Evolutionary conservation across 345 rosid species (phyloP).

Genomic region (Boechera stricta): DNA sequence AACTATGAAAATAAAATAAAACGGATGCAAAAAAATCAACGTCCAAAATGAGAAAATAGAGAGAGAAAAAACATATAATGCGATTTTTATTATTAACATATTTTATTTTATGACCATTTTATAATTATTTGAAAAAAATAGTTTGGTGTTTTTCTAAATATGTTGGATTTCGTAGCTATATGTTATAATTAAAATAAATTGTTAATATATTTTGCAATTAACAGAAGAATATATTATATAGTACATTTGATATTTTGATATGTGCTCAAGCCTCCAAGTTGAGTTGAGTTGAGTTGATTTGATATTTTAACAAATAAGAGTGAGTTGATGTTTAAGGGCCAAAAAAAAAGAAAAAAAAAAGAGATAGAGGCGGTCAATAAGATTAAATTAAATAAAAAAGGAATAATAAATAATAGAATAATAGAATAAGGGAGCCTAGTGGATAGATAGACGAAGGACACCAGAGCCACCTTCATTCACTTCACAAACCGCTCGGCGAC

Average conservation of each 20-base stretch:
- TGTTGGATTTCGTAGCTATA: no score
- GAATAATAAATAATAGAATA: background rate
- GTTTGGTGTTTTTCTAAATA: background rate
- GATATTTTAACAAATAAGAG: constrained; percentile 14
- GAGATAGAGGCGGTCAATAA: constrained; percentile 35
- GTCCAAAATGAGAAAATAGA: background rate
- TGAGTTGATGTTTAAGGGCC: background rate
- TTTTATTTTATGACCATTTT: background rate
- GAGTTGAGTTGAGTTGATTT: background rate
- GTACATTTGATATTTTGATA: no score
- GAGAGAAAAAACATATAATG: no score
- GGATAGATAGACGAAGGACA: constrained; percentile 44
- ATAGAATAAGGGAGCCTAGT: constrained; percentile 42
- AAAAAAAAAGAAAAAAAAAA: background rate
- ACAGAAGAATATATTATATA: no score
- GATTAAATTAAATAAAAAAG: background rate
- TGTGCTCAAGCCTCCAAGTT: no score
- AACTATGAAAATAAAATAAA: background rate
- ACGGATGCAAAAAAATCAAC: background rate
- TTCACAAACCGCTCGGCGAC: constrained; percentile 50
- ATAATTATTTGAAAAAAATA: background rate
- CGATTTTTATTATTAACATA: no score
- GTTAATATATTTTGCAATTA: no score
- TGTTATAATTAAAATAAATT: no score
- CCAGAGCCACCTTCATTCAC: constrained; percentile 47